Base-by-base conservation (phyloP, 305 asterid species). In the Fraxinus albicans region DNA sequence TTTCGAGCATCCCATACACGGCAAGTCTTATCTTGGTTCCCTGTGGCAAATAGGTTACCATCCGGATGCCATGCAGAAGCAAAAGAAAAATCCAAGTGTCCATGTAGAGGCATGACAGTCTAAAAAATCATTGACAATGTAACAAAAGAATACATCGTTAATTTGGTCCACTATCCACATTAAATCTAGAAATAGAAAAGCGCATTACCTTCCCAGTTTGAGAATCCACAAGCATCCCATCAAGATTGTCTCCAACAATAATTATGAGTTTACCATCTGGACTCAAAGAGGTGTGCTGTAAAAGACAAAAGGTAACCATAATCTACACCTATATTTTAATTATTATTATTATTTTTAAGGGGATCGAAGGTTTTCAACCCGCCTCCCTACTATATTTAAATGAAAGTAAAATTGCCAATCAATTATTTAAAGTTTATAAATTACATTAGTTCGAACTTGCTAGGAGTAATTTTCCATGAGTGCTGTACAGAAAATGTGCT, bases 11-110 rank as follows among this genome's bases (percentile, higher is more conserved):
- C 97, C 95, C 97, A 93, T 67, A 93, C 90, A 73, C 97, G 86
- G 87, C 97, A 93, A 44, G 97, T 93, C 84, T 91, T 91, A 84
- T 93, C 97, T 85, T 93, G 97, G 88, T 93, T 93, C 77, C 97
- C 95, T 10, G 95, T 93, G 76, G 97, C 95, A 86, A 93, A 90
- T 77, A 86, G 85, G 81, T 81, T 79, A 27, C 97, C 97, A 70
- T 90, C 89, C 40, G 95, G 95, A 86, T 91, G 97, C 97, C 97
- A 93, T 34, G 97, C 97, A 55, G 97, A 90, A 13, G 97, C 95
- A 65, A 92, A 92, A 9, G 97, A 92, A 86, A 86, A 92, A 85
- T 92, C 95, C 81, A 84, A 77, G 84, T 92, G 97, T 38, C 97
- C 97, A 2, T 84, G 83, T 53, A 92, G 85, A 29, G 85, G 83